A percentile compares a stretch with the other conserved stretches of the same genome.
These are phyloP conservation scores for Fusarium liriodendri DNA, from an alignment of 2,329 filamentous ascomycete species.

Conservation along the genomic window DNA sequence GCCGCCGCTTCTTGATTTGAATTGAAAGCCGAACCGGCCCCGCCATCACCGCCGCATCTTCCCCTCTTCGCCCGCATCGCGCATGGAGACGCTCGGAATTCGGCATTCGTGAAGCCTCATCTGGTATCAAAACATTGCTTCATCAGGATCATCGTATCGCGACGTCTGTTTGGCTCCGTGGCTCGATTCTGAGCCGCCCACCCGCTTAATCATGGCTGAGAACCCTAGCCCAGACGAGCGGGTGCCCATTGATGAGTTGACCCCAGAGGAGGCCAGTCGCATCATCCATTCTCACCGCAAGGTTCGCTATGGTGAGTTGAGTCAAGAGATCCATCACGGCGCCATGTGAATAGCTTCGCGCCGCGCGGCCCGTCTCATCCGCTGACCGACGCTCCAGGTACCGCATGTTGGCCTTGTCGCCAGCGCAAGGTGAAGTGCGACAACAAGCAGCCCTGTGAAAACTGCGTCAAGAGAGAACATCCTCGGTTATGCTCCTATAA, in stretches of 20 bases:
- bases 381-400: conserved; percentile 56
- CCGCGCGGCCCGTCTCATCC: conserved; percentile 6
- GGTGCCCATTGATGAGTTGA: conserved; percentile 66
- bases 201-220: conserved; percentile 56
- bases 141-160: conserved; percentile 34
- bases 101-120: conserved; percentile 49
- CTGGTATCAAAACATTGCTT: conserved; percentile 42
- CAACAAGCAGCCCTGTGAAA: conserved; percentile 76
- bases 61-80: conserved; percentile 41
- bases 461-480: conserved; percentile 75
- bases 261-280: conserved; percentile 73
- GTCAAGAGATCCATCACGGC: not conserved
- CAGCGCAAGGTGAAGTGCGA: conserved; percentile 78
- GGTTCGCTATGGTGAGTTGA: conserved; percentile 71
- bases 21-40: conserved; percentile 41
- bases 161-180: conserved; percentile 42
- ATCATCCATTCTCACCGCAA: conserved; percentile 78
- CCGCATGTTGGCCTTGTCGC: conserved; percentile 74
- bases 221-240: conserved; percentile 57
- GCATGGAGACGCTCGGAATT: conserved; percentile 49
- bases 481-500: conserved; percentile 75
- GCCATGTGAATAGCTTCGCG: conserved; percentile 31
- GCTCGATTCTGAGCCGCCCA: conserved; percentile 30
- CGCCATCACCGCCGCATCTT: conserved; percentile 36
- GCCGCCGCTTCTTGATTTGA: not conserved